Percentiles rank a stretch among this genome's conserved stretches.
Conservation (phyloP, 2,329 filamentous ascomycete species). For the Penicillium sp. region DNA sequence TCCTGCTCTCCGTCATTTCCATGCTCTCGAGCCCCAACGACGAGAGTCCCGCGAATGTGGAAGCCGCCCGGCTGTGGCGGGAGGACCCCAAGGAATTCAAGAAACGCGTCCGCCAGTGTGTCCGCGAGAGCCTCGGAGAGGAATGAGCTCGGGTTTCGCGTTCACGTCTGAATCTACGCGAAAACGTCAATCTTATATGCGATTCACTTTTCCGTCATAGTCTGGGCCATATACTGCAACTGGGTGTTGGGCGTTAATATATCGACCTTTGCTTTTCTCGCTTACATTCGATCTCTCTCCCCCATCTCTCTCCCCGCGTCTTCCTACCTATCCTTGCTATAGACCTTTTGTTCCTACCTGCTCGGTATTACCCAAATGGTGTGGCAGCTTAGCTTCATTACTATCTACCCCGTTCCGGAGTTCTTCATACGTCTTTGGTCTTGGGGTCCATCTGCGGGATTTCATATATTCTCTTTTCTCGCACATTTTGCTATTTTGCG, state of each 20-base stretch:
- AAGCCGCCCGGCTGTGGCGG: conserved; percentile 86
- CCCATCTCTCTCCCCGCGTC: not conserved
- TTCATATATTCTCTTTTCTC: conserved; percentile 7
- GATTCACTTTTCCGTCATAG: not conserved
- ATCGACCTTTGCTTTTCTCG: conserved; percentile 1
- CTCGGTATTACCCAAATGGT: not conserved
- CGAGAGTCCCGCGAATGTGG: conserved; percentile 92
- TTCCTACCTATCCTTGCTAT: not conserved
- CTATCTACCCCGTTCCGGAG: conserved; percentile 8
- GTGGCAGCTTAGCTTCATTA: not conserved
- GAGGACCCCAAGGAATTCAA: conserved; percentile 81
- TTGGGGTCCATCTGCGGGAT: conserved; percentile 2
- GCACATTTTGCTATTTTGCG: not conserved
- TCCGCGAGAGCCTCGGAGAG: conserved; percentile 80
- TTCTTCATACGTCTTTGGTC: not conserved
- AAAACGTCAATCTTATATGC: conserved; percentile 1
- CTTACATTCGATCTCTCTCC: not conserved
- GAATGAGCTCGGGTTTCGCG: conserved; percentile 46
- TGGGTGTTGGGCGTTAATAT: conserved; percentile 8
- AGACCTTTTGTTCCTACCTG: not conserved
- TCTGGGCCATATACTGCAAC: conserved; percentile 2
- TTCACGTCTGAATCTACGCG: not conserved
- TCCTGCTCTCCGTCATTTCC: conserved; percentile 88
- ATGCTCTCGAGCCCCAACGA: conserved; percentile 92
- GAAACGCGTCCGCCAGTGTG: conserved; percentile 75